Conservation (phyloP, 805 yeast species). For the Candida corydali region DNA sequence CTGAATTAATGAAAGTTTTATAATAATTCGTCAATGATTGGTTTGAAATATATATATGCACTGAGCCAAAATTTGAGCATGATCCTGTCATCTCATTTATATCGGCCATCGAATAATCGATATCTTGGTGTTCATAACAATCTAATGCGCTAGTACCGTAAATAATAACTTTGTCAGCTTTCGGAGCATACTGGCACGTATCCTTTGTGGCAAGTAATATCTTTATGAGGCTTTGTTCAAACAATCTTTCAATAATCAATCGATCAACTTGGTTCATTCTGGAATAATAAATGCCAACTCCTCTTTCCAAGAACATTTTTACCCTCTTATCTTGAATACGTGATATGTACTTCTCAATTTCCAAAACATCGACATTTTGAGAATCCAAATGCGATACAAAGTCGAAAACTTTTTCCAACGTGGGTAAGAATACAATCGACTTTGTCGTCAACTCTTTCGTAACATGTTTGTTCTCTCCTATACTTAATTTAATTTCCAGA, state of each 20-base stretch:
- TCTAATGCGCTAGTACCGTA: constrained; percentile 71
- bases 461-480: constrained; percentile 9
- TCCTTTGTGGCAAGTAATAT: constrained; percentile 63
- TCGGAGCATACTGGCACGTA: constrained; percentile 46
- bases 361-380: constrained; percentile 4
- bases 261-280: constrained; percentile 56
- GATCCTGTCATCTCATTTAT: constrained; percentile 61
- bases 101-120: constrained; percentile 65
- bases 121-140: constrained; percentile 65
- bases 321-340: constrained; percentile 47
- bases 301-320: constrained; percentile 42
- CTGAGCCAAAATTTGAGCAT: constrained; percentile 38
- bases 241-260: constrained; percentile 50
- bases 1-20: constrained; percentile 63
- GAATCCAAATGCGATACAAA: constrained; percentile 35
- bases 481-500: constrained; percentile 51
- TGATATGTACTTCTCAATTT: constrained; percentile 35
- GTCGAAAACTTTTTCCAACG: constrained; percentile 51
- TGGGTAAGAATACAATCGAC: constrained; percentile 54
- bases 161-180: constrained; percentile 54
- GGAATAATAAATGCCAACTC: constrained; percentile 61
- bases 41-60: constrained; percentile 52
- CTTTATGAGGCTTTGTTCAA: constrained; percentile 45
- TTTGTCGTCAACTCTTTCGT: constrained; percentile 12
- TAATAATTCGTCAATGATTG: constrained; percentile 57